phyloP scores from a whole-genome alignment of 1,284 basidiomycete species.

The Fomitiporia mediterranea region DNA sequence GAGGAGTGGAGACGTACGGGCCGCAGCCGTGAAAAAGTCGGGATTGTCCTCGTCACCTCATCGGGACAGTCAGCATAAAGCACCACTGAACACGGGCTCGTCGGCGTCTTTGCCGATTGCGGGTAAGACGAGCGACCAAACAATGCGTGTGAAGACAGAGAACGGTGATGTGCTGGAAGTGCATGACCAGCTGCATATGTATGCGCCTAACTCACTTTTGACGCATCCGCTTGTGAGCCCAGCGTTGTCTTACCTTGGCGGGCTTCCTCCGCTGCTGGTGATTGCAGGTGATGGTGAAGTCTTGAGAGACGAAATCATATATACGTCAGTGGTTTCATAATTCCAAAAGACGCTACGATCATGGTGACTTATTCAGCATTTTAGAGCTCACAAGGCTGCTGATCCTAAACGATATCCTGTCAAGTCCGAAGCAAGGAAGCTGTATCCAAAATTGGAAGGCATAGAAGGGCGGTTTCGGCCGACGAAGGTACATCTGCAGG shows the following conservation, averaged over 20 bases:
- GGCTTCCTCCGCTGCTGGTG: constrained; percentile 83
- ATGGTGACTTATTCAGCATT: not conserved
- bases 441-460: too few relatives aligned
- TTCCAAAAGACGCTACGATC: not conserved
- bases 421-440: too few relatives aligned
- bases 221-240: constrained; percentile 86
- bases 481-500: too few relatives aligned
- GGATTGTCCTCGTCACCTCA: not conserved
- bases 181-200: constrained; percentile 80
- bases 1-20: constrained; percentile 3
- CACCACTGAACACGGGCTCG: constrained; percentile 35
- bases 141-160: constrained; percentile 37
- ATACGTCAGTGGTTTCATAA: constrained; percentile 53
- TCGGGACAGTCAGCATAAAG: not conserved
- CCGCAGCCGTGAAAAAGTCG: constrained; percentile 3
- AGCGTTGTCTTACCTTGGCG: constrained; percentile 80
- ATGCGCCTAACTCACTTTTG: constrained; percentile 81
- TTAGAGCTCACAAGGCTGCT: constrained; percentile 90
- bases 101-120: constrained; percentile 40
- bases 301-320: constrained; percentile 88
- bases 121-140: constrained; percentile 35
- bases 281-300: constrained; percentile 91
- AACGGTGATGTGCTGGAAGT: constrained; percentile 52
- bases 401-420: too few relatives aligned
- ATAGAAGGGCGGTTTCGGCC: too few relatives aligned